Evolutionary conservation across 352 stramenopile genomes (phyloP), one percentile per base, ranked within the genome.

Genomic region (Globisporangium splendens): DNA sequence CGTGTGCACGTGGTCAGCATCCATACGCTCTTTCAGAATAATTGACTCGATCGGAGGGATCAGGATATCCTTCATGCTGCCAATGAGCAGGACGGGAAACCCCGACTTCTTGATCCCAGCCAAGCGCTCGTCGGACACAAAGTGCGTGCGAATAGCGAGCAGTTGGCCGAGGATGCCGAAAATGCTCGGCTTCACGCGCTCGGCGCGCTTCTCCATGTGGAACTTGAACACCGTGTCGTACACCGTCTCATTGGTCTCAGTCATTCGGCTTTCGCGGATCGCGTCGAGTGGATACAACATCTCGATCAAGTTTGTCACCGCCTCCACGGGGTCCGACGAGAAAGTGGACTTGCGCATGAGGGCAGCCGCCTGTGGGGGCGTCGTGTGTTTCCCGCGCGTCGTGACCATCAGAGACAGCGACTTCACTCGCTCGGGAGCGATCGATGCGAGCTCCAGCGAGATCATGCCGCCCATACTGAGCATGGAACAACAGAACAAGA

Each of bases 391-490:
- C 0, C 78, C 81, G 12, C 70, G 74, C n/a, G 74, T 79, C 20
- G 80, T 87, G 21, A 86, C 80, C 18, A 89, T 59, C 0, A 91
- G 67, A 15, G 77, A 79, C 13, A 91, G 68, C 50, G 79, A 89
- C 48, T 72, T 56, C 6, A 91, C 59, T n/a, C 79, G 65, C 46
- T 84, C 56, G 0, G 73, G 77, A 7, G 77, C 72, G 12, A 56
- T 49, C 1, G 71, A 57, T 1, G 75, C 74, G 5, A 91, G 60
- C 55, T 91, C 78, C 18, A 84, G 69, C 8, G 77, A 63, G 56
- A 91, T 89, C 81, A 91, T 91, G 7, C 81, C 78, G 17, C 81
- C 81, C 77, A 90, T 86, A 43, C 77, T 88, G 28, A 35, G 5
- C 28, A n/a, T n/a, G n/a, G 7, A 35, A 35, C 28, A 31, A 7